These are phyloP conservation scores for Cyclotella baltica DNA, from an alignment of 108 stramenopile genomes.

Conservation along the genomic window DNA sequence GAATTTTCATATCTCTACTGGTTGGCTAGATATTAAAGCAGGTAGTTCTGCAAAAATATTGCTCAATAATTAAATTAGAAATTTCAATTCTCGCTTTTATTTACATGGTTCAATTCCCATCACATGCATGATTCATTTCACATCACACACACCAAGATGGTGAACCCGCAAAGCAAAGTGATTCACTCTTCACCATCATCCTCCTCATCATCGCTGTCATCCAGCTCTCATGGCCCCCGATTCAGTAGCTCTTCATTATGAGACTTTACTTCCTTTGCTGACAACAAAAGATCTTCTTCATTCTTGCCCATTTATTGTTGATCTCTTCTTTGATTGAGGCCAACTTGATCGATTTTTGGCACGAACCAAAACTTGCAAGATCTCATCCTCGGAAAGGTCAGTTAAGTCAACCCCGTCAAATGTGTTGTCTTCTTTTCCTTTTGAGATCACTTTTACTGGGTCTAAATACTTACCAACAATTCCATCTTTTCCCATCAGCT, in stretches of 20 bases:
- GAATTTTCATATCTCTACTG: background rate
- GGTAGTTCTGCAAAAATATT: background rate
- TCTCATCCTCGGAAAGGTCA: slow-evolving; percentile 7
- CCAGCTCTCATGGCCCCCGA: background rate
- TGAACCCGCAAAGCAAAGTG: background rate
- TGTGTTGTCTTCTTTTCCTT: slow-evolving; percentile 13
- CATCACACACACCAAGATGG: background rate
- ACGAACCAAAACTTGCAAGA: slow-evolving; percentile 1
- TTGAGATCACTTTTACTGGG: slow-evolving; percentile 8
- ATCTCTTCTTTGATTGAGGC: background rate
- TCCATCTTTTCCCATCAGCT: background rate
- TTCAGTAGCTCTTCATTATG: background rate
- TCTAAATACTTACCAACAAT: background rate
- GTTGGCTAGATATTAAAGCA: background rate
- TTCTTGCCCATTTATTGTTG: background rate
- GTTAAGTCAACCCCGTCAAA: background rate
- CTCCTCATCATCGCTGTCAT: background rate
- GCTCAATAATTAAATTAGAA: background rate
- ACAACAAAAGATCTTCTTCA: background rate
- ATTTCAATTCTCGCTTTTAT: background rate
- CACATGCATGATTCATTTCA: too few relatives aligned
- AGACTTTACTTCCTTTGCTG: background rate
- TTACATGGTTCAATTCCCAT: too few relatives aligned
- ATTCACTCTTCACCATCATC: background rate
- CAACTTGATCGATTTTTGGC: background rate